These are phyloP conservation scores for Mycosarcoma mackinlayi DNA, from an alignment of 1,284 basidiomycete genomes.

Conservation along the genomic window DNA sequence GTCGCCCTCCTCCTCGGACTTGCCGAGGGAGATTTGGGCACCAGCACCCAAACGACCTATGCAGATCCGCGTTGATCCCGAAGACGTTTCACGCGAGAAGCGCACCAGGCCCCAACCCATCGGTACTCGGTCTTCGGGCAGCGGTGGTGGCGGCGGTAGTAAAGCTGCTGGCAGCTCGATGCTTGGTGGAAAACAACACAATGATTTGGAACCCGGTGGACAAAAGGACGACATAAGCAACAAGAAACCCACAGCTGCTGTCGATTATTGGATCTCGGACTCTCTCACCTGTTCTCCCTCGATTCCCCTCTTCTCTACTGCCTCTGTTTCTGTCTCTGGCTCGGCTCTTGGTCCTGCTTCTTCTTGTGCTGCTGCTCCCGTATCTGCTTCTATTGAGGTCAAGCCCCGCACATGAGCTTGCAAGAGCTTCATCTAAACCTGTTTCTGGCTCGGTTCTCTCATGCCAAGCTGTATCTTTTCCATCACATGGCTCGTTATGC, in stretches of 20 bases:
- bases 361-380: not conserved
- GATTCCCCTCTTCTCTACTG: conserved; percentile 1
- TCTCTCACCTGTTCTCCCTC: conserved; percentile 3
- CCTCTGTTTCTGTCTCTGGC: not conserved
- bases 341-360: not conserved
- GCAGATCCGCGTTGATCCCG: conserved; percentile 29
- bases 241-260: not conserved
- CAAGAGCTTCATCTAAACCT: no score
- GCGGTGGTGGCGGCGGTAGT: not conserved
- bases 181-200: conserved; percentile 18
- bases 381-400: not conserved
- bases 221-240: conserved; percentile 15
- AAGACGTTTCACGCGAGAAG: conserved; percentile 27
- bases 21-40: conserved; percentile 40
- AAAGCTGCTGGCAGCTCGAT: conserved; percentile 4
- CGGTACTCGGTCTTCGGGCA: conserved; percentile 22
- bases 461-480: no score
- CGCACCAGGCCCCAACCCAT: conserved; percentile 39
- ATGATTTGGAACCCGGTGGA: conserved; percentile 24
- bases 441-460: no score
- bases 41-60: conserved; percentile 34
- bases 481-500: no score
- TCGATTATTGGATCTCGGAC: conserved; percentile 26
- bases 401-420: not conserved
- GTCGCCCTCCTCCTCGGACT: not conserved